Evolutionary conservation across 495 filamentous ascomycete genomes (phyloP).

Genomic region (Hypoxylon fuscum): DNA sequence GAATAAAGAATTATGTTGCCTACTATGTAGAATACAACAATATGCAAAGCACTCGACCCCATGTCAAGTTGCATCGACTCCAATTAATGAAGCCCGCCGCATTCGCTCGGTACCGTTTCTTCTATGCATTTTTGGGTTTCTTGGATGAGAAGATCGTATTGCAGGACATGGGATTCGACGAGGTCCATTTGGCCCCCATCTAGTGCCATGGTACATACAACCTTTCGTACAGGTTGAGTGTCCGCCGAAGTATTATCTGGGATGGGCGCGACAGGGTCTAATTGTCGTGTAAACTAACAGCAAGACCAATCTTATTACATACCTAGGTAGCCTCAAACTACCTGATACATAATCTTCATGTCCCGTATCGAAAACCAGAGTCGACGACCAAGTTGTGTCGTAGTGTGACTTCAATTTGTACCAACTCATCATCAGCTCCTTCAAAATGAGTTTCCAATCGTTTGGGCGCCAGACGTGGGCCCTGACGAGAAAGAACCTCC

Average conservation of each 20-base stretch:
- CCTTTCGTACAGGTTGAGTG: background rate
- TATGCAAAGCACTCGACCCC: conserved; percentile 8
- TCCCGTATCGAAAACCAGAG: no score
- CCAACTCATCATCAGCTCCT: background rate
- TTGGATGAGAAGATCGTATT: conserved; percentile 20
- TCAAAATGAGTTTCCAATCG: conserved; percentile 29
- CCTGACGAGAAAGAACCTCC: conserved; percentile 70
- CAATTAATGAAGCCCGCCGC: conserved; percentile 6
- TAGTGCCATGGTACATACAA: background rate
- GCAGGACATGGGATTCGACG: conserved; percentile 6
- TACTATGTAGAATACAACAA: background rate
- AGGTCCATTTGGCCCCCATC: conserved; percentile 18
- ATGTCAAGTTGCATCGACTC: background rate
- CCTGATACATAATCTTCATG: background rate
- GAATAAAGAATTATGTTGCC: conserved; percentile 34
- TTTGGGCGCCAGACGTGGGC: conserved; percentile 69
- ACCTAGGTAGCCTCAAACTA: background rate
- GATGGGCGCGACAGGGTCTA: background rate
- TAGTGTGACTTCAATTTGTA: background rate
- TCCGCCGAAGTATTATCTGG: background rate
- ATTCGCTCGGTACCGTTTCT: conserved; percentile 9
- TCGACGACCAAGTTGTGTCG: no score
- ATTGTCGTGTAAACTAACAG: background rate
- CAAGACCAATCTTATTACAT: conserved; percentile 9
- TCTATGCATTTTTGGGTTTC: no score